Conservation (phyloP, 257 asterid genomes). For the Solanum chmielewskii region DNA sequence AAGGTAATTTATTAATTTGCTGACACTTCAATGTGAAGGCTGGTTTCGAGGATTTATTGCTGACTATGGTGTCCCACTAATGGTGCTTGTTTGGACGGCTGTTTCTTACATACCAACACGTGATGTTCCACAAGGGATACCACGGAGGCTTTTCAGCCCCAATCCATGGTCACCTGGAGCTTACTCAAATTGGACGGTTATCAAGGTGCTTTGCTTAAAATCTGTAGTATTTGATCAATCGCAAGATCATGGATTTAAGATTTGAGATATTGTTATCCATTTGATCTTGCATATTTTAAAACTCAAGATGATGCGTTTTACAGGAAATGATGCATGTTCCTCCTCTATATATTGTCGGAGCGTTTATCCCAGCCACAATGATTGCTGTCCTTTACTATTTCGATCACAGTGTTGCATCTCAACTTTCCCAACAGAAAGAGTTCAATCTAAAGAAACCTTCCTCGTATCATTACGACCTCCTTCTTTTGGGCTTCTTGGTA, state of each 20-base stretch:
- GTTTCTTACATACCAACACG: slow-evolving; percentile 66
- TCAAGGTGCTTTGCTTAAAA: slow-evolving; percentile 48
- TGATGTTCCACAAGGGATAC: slow-evolving; percentile 75
- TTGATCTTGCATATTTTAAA: not conserved
- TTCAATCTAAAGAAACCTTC: slow-evolving; percentile 92
- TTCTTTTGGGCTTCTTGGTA: slow-evolving; percentile 91
- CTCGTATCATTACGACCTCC: slow-evolving; percentile 92
- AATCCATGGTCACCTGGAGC: slow-evolving; percentile 99
- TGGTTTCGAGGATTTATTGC: slow-evolving; percentile 87
- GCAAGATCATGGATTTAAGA: not conserved
- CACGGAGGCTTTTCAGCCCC: slow-evolving; percentile 92
- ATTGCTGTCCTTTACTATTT: slow-evolving; percentile 97
- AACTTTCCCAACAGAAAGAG: slow-evolving; percentile 87
- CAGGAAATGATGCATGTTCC: slow-evolving; percentile 96
- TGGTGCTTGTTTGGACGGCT: slow-evolving; percentile 93
- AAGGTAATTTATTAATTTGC: not conserved
- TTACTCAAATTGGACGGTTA: slow-evolving; percentile 86
- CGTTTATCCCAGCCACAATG: slow-evolving; percentile 95
- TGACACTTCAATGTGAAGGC: slow-evolving; percentile 33
- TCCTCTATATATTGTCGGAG: slow-evolving; percentile 70
- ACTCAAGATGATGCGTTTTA: not conserved
- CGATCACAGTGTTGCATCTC: slow-evolving; percentile 98
- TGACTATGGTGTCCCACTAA: slow-evolving; percentile 92
- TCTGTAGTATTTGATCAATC: not conserved
- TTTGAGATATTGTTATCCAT: not conserved